Evolutionary conservation across 2,329 filamentous ascomycete species (phyloP).

Genomic region (Colletotrichum cuscutae): DNA sequence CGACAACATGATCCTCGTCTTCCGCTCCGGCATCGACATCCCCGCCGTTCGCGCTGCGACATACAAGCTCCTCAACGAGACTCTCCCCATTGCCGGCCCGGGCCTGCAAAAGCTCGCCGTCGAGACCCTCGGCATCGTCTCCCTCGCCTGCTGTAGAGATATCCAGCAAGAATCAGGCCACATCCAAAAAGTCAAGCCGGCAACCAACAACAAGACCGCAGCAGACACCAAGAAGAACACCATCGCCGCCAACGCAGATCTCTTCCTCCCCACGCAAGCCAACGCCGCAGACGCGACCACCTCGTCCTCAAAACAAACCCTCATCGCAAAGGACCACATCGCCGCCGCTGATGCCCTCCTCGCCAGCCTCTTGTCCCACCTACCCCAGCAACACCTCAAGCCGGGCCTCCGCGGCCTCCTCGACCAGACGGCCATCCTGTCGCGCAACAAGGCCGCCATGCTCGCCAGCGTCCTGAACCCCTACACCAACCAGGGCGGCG

Average conservation of each 20-base stretch:
- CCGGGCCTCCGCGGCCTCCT: conserved; percentile 78
- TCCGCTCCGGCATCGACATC: conserved; percentile 65
- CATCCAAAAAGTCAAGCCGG: conserved; percentile 52
- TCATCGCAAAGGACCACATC: conserved; percentile 57
- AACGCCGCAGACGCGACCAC: conserved; percentile 42
- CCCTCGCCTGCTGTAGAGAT: conserved; percentile 80
- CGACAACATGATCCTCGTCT: conserved; percentile 78
- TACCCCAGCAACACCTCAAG: conserved; percentile 76
- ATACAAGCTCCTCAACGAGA: conserved; percentile 67
- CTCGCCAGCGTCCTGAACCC: conserved; percentile 86
- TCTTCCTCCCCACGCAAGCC: conserved; percentile 67
- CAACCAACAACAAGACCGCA: conserved; percentile 34
- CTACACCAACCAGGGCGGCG: conserved; percentile 70
- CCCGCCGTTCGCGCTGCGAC: conserved; percentile 66
- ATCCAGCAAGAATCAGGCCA: conserved; percentile 67
- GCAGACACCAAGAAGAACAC: conserved; percentile 51
- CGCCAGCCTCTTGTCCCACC: conserved; percentile 66
- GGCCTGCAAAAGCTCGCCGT: conserved; percentile 74
- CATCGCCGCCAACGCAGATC: conserved; percentile 73
- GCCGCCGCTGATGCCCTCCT: conserved; percentile 71
- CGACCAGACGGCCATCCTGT: conserved; percentile 83
- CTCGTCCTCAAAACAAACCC: conserved; percentile 47
- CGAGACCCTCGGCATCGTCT: conserved; percentile 68
- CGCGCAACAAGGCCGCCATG: conserved; percentile 76
- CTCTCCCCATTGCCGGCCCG: conserved; percentile 72